Percentiles rank a stretch among this genome's conserved stretches.
These are phyloP conservation scores for Marasmius sp. DNA, from an alignment of 1,284 basidiomycete species.

Conservation along the genomic window DNA sequence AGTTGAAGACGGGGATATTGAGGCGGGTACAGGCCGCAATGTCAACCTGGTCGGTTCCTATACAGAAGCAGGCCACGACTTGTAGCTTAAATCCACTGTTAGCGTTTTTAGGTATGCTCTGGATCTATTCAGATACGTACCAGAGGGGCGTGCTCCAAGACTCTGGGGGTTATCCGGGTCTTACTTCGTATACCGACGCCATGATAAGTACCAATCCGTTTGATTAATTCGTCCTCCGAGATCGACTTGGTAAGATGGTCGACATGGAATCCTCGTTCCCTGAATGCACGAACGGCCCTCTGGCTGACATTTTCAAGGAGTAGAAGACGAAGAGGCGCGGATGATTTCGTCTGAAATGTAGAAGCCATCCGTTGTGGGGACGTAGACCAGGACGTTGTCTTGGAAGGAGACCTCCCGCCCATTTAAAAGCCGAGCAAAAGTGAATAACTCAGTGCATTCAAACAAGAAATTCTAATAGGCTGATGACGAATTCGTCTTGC, in stretches of 20 bases:
- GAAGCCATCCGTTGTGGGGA: no score
- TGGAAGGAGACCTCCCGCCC: no score
- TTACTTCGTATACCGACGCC: slow-evolving; percentile 97
- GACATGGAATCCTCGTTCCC: slow-evolving; percentile 87
- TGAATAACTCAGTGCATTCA: no score
- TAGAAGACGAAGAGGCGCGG: slow-evolving; percentile 57
- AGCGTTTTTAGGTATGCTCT: slow-evolving; percentile 7
- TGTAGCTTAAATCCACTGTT: slow-evolving; percentile 62
- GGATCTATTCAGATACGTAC: slow-evolving; percentile 35
- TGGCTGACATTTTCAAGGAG: slow-evolving; percentile 95
- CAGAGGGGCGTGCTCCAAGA: slow-evolving; percentile 85
- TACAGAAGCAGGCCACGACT: slow-evolving; percentile 99
- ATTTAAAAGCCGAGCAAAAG: no score
- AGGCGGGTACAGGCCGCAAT: slow-evolving; percentile 80
- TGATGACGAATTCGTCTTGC: no score
- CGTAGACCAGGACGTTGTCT: no score
- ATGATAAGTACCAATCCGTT: slow-evolving; percentile 87
- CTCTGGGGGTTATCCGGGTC: slow-evolving; percentile 91
- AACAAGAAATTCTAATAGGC: no score
- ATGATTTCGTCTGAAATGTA: no score
- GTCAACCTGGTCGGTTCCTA: slow-evolving; percentile 99
- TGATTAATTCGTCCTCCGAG: slow-evolving; percentile 89
- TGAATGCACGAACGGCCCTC: slow-evolving; percentile 84
- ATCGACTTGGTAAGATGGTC: slow-evolving; percentile 89
- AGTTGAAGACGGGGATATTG: slow-evolving; percentile 99